Conservation (phyloP, 129 eudicot species). For the Calendula officinalis region DNA sequence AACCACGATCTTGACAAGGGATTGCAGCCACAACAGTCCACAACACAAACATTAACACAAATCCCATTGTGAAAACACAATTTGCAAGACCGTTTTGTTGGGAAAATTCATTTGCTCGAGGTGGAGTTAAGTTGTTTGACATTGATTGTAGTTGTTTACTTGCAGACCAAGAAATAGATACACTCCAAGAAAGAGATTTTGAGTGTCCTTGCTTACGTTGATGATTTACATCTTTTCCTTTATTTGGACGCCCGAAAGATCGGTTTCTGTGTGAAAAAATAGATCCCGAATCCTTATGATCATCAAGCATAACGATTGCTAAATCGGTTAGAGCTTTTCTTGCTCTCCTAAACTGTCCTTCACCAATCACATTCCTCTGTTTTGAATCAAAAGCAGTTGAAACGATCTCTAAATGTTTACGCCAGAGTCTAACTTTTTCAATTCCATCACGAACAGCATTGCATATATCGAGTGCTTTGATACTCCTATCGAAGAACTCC, state of each 20-base stretch:
- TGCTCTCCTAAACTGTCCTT: slow-evolving; percentile 72
- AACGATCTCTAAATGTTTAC: slow-evolving; percentile 68
- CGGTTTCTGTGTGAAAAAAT: slow-evolving; percentile 58
- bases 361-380: slow-evolving; percentile 50
- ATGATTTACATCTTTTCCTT: slow-evolving; percentile 45
- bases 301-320: slow-evolving; percentile 71
- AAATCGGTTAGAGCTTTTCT: slow-evolving; percentile 74
- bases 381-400: slow-evolving; percentile 49
- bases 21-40: slow-evolving; percentile 87
- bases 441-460: slow-evolving; percentile 90
- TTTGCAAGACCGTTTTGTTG: slow-evolving; percentile 48
- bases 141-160: slow-evolving; percentile 76
- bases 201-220: slow-evolving; percentile 61
- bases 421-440: slow-evolving; percentile 67
- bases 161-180: slow-evolving; percentile 86
- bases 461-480: slow-evolving; percentile 80
- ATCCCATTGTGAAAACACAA: slow-evolving; percentile 68
- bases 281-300: slow-evolving; percentile 57
- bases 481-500: slow-evolving; percentile 59
- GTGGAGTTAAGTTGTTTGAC: slow-evolving; percentile 51
- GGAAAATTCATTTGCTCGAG: slow-evolving; percentile 51
- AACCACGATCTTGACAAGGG: slow-evolving; percentile 85
- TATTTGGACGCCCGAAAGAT: slow-evolving; percentile 65
- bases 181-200: slow-evolving; percentile 86
- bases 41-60: slow-evolving; percentile 60